Evolutionary conservation across 2,329 filamentous ascomycete genomes (phyloP).

Genomic region (Pyrenochaeta sp.): DNA sequence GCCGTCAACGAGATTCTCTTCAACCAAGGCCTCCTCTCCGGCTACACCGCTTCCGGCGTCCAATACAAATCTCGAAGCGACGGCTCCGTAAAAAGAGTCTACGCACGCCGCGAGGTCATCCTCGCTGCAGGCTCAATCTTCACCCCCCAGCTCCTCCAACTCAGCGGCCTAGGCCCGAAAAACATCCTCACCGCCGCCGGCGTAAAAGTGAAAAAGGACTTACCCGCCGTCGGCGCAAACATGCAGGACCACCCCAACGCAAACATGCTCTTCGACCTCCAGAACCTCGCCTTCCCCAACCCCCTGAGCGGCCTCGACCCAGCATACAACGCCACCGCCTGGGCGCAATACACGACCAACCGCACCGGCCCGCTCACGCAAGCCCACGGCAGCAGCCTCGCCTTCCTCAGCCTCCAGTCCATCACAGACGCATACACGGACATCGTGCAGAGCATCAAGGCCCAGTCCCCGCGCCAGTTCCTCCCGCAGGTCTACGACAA

Average conservation of each 20-base stretch:
- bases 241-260: slow-evolving; percentile 42
- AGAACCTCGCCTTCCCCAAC: slow-evolving; percentile 28
- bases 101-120: slow-evolving; percentile 60
- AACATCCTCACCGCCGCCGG: slow-evolving; percentile 28
- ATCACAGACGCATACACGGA: slow-evolving; percentile 23
- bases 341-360: slow-evolving; percentile 33
- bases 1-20: slow-evolving; percentile 35
- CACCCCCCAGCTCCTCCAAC: slow-evolving; percentile 61
- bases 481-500: slow-evolving; percentile 27
- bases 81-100: slow-evolving; percentile 25
- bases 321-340: slow-evolving; percentile 33
- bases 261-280: slow-evolving; percentile 28
- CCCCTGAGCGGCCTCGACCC: slow-evolving; percentile 28
- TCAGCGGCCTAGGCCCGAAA: slow-evolving; percentile 39
- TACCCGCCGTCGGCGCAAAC: slow-evolving; percentile 41
- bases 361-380: slow-evolving; percentile 37
- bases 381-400: slow-evolving; percentile 32
- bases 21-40: slow-evolving; percentile 16
- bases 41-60: slow-evolving; percentile 27
- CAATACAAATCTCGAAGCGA: slow-evolving; percentile 28
- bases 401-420: slow-evolving; percentile 26
- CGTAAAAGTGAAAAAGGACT: slow-evolving; percentile 33
- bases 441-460: slow-evolving; percentile 24
- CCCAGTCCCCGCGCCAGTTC: slow-evolving; percentile 23
- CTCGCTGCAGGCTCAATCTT: slow-evolving; percentile 65